Evolutionary conservation across 2,329 filamentous ascomycete genomes (phyloP).

Genomic region (Aspergillus floridensis): DNA sequence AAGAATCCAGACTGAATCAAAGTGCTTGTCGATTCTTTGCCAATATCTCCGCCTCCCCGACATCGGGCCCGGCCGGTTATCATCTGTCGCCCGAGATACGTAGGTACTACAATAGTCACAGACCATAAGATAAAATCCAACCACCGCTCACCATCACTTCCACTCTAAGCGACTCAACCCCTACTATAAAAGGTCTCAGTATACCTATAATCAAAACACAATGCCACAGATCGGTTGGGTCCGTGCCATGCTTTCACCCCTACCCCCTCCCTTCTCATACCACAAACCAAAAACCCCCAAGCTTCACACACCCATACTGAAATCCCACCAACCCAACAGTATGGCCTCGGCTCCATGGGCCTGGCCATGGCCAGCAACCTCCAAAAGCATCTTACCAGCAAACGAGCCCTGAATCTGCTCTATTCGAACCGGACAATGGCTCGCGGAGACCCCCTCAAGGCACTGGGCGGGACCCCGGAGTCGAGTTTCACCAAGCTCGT

Average conservation of each 20-base stretch:
- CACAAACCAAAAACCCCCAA: not conserved
- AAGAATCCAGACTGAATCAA: not conserved
- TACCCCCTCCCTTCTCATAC: not conserved
- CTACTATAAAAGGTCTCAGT: not conserved
- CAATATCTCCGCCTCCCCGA: constrained; percentile 8
- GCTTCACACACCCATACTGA: not conserved
- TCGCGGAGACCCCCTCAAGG: constrained; percentile 37
- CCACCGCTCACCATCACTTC: not conserved
- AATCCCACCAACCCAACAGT: constrained; percentile 19
- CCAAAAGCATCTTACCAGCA: constrained; percentile 38
- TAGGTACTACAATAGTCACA: no score
- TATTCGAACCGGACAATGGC: constrained; percentile 45
- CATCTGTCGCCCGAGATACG: not conserved
- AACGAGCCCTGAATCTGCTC: constrained; percentile 32
- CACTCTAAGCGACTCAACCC: not conserved
- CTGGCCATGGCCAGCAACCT: constrained; percentile 46
- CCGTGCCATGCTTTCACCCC: constrained; percentile 4
- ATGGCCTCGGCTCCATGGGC: constrained; percentile 48
- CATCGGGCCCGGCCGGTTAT: constrained; percentile 20
- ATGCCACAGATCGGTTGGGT: constrained; percentile 41
- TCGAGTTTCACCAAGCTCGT: constrained; percentile 35
- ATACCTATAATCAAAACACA: constrained; percentile 1
- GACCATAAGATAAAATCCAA: not conserved
- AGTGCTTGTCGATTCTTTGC: not conserved
- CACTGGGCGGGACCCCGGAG: constrained; percentile 35